Percentiles rank a stretch among this genome's conserved stretches.
Conservation (phyloP, 2,329 filamentous ascomycete genomes). For the Phyllosticta capitalensis region DNA sequence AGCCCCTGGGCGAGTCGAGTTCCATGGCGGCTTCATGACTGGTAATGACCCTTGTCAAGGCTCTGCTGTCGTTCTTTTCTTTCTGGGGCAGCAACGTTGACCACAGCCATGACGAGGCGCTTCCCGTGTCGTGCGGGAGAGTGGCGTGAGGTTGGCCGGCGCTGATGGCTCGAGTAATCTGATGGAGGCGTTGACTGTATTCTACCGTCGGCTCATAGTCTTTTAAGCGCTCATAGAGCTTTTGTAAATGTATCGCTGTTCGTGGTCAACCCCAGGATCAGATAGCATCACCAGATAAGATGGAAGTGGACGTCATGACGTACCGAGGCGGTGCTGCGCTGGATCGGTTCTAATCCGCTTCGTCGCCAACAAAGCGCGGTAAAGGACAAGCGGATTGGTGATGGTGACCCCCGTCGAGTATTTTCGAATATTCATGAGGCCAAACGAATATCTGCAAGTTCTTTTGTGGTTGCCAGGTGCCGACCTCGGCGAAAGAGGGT, state of each 20-base stretch:
- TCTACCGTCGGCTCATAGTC: conserved; percentile 67
- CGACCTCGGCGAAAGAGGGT: conserved; percentile 9
- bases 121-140: conserved; percentile 23
- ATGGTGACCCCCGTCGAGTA: conserved; percentile 34
- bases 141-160: conserved; percentile 18
- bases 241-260: conserved; percentile 62
- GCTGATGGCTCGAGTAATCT: conserved; percentile 42
- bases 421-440: conserved; percentile 8
- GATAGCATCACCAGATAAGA: not conserved
- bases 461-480: not conserved
- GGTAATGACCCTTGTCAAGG: conserved; percentile 59
- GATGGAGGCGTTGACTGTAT: conserved; percentile 56
- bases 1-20: conserved; percentile 61
- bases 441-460: not conserved
- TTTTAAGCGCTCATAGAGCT: conserved; percentile 64
- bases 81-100: conserved; percentile 43
- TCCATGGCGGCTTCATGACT: conserved; percentile 62
- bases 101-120: conserved; percentile 41
- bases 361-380: conserved; percentile 60
- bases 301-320: conserved; percentile 3
- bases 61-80: conserved; percentile 46
- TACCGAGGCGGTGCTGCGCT: conserved; percentile 56
- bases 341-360: conserved; percentile 59
- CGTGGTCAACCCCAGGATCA: not conserved
- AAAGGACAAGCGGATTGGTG: conserved; percentile 65